A percentile compares a stretch with the other conserved stretches of the same genome.
Conservation (phyloP, 495 filamentous ascomycete species). For the Astrothelium subdiscretum region DNA sequence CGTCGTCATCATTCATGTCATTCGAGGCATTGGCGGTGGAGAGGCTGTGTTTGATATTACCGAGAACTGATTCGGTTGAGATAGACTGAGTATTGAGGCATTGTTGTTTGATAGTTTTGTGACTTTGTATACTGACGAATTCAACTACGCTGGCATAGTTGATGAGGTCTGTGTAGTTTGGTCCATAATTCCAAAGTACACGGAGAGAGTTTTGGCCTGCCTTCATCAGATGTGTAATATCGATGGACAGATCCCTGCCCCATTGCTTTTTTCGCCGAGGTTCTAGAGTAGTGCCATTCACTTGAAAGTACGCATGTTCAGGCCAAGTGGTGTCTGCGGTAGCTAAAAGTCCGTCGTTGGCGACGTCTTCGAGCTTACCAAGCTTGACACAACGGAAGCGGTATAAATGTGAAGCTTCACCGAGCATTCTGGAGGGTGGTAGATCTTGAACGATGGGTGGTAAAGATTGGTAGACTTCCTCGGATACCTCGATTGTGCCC, state of each 20-base stretch:
- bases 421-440: neutral
- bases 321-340: constrained; percentile 60
- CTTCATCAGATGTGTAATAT: constrained; percentile 47
- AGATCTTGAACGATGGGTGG: constrained; percentile 4
- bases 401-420: constrained; percentile 13
- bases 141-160: constrained; percentile 46
- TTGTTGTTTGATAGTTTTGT: constrained; percentile 37
- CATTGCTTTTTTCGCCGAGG: constrained; percentile 53
- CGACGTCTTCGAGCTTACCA: constrained; percentile 3
- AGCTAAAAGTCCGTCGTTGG: constrained; percentile 44
- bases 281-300: constrained; percentile 51
- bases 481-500: constrained; percentile 14
- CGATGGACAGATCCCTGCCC: constrained; percentile 63
- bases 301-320: constrained; percentile 49
- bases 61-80: constrained; percentile 28
- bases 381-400: constrained; percentile 19
- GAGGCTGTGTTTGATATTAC: constrained; percentile 41
- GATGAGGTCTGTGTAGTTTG: constrained; percentile 25
- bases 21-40: constrained; percentile 7
- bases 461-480: constrained; percentile 4
- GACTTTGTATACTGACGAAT: constrained; percentile 31
- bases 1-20: constrained; percentile 48
- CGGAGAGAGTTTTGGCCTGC: constrained; percentile 48
- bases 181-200: constrained; percentile 37
- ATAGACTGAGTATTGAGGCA: constrained; percentile 28